Evolutionary conservation across 768 basidiomycete genomes (phyloP).

Genomic region (Polyporus arcularius): DNA sequence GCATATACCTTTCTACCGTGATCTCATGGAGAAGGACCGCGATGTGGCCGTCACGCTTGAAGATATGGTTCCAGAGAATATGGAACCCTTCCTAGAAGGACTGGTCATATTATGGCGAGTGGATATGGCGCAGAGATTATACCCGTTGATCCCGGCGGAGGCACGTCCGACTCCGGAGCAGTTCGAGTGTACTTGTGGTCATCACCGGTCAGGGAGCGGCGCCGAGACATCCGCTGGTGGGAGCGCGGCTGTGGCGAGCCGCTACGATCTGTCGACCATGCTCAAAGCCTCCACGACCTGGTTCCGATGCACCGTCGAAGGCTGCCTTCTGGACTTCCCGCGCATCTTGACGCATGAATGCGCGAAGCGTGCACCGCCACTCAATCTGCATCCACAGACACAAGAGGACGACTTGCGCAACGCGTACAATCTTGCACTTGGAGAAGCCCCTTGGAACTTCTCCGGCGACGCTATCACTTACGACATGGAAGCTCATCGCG

Average conservation of each 20-base stretch:
- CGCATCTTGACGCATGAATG: conserved; percentile 11
- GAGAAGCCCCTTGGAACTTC: conserved; percentile 11
- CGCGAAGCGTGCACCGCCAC: conserved; percentile 1
- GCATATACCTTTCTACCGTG: conserved; percentile 2
- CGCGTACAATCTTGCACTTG: conserved; percentile 8
- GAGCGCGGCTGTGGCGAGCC: neutral
- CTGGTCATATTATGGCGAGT: neutral
- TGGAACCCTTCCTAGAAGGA: neutral
- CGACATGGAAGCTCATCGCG: neutral
- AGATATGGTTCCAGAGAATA: neutral
- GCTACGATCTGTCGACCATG: no score
- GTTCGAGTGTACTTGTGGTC: neutral
- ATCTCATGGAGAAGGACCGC: neutral
- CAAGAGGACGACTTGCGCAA: conserved; percentile 11
- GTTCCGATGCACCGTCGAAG: conserved; percentile 11
- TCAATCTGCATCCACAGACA: neutral
- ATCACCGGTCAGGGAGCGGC: neutral
- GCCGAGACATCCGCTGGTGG: neutral
- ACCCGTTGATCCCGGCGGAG: neutral
- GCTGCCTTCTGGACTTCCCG: conserved; percentile 6
- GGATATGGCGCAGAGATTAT: conserved; percentile 2
- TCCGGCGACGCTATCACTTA: conserved; percentile 1
- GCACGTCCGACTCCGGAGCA: neutral
- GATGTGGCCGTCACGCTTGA: neutral
- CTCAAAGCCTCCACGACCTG: neutral